These are phyloP conservation scores for Entomortierella chlamydospora DNA, from an alignment of 192 early-diverging fungal species.

Conservation along the genomic window DNA sequence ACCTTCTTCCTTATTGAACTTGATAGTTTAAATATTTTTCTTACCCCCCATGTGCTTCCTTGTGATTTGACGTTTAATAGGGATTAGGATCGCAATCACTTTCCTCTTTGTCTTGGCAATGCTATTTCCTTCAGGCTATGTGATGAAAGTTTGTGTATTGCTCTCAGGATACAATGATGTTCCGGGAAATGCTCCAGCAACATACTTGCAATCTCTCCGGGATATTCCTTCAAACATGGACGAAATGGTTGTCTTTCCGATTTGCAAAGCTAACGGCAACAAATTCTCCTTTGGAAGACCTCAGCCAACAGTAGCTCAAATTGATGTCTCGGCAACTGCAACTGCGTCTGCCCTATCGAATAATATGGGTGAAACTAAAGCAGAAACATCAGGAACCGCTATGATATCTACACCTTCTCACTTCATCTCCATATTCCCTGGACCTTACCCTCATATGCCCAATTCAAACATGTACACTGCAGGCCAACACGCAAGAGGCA, in stretches of 20 bases:
- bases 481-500: neutral
- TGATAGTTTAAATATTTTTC: neutral
- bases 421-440: constrained; percentile 32
- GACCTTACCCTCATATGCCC: constrained; percentile 33
- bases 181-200: neutral
- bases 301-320: neutral
- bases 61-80: constrained; percentile 12
- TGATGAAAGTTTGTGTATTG: constrained; percentile 54
- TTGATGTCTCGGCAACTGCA: neutral
- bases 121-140: constrained; percentile 53
- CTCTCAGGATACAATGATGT: constrained; percentile 35
- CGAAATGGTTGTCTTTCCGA: constrained; percentile 30
- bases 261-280: constrained; percentile 32
- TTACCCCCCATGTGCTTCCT: neutral
- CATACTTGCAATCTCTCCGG: constrained; percentile 14
- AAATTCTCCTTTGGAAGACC: constrained; percentile 8
- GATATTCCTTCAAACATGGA: constrained; percentile 27
- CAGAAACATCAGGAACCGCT: neutral
- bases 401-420: constrained; percentile 17
- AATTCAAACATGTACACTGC: constrained; percentile 18
- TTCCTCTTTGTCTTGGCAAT: constrained; percentile 39
- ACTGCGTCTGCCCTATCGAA: neutral
- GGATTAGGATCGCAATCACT: constrained; percentile 46
- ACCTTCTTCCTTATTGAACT: too few species aligned
- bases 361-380: neutral